phyloP scores from a whole-genome alignment of 148 eudicot species.

The Heliosperma pusillum region DNA sequence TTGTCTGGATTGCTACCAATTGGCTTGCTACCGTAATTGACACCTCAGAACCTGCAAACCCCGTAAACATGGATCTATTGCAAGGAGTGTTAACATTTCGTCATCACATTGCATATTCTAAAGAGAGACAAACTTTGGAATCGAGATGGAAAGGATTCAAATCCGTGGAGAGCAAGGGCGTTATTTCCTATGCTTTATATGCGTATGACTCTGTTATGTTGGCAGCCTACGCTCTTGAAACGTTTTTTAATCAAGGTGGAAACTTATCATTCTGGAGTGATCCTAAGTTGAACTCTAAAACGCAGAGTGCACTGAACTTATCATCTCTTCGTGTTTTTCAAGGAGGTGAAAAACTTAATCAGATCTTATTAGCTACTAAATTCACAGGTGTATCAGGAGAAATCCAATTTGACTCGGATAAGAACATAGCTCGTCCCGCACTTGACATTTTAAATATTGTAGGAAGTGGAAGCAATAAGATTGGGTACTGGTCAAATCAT shows the following conservation, averaged over 20 bases:
- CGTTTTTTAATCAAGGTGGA: slow-evolving; percentile 48
- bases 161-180: slow-evolving; percentile 32
- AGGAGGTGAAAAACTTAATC: slow-evolving; percentile 54
- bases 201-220: slow-evolving; percentile 91
- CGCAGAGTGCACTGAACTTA: slow-evolving; percentile 40
- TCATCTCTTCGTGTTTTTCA: slow-evolving; percentile 47
- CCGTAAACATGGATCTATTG: slow-evolving; percentile 37
- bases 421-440: slow-evolving; percentile 56
- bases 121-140: slow-evolving; percentile 31
- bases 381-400: slow-evolving; percentile 61
- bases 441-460: slow-evolving; percentile 61
- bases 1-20: slow-evolving; percentile 91
- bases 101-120: slow-evolving; percentile 65
- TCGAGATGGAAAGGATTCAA: slow-evolving; percentile 51
- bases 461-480: slow-evolving; percentile 54
- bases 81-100: slow-evolving; percentile 79
- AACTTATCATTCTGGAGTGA: slow-evolving; percentile 51
- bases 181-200: slow-evolving; percentile 71
- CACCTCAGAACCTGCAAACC: slow-evolving; percentile 29
- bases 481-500: slow-evolving; percentile 79
- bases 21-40: slow-evolving; percentile 81
- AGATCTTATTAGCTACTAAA: slow-evolving; percentile 36
- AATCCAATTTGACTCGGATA: slow-evolving; percentile 51
- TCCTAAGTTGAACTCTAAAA: slow-evolving; percentile 34
- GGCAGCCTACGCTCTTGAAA: slow-evolving; percentile 67